phyloP scores from a whole-genome alignment of 441 rosid genomes.

The Jatropha podagrica region DNA sequence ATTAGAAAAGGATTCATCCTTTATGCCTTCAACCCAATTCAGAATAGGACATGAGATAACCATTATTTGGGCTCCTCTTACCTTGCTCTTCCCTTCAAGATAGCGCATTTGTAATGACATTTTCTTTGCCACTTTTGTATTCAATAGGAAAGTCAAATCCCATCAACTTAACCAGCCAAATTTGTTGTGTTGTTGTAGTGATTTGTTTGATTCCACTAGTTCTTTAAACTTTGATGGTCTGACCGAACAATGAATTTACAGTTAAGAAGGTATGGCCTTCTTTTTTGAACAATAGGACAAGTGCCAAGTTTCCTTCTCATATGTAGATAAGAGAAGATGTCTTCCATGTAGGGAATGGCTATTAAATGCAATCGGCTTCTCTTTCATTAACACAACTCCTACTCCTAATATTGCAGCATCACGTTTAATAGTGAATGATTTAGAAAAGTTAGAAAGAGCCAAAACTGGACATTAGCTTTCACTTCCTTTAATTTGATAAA shows the following conservation, averaged over 20 bases:
- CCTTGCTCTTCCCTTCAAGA: not conserved
- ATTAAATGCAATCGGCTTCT: not conserved
- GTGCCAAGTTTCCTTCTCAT: not conserved
- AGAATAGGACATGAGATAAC: no score
- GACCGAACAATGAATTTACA: not conserved
- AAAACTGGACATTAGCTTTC: not conserved
- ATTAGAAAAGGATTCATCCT: no score
- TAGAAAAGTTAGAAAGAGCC: not conserved
- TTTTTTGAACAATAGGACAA: not conserved
- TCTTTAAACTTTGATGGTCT: not conserved
- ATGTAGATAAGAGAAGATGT: not conserved
- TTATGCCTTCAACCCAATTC: no score
- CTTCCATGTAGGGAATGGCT: not conserved
- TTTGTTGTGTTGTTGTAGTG: not conserved
- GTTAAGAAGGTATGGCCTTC: not conserved
- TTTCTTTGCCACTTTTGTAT: not conserved
- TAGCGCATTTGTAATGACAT: not conserved
- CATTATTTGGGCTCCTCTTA: no score
- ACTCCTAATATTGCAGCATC: not conserved
- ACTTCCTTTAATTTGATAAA: no score
- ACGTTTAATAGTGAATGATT: not conserved
- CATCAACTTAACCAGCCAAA: not conserved
- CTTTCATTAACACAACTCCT: not conserved
- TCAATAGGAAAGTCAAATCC: conserved; percentile 3
- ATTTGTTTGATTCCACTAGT: not conserved